Evolutionary conservation across 83 land plant species (phyloP), one percentile per base, ranked within the genome.

Genomic region (Picea abies): DNA sequence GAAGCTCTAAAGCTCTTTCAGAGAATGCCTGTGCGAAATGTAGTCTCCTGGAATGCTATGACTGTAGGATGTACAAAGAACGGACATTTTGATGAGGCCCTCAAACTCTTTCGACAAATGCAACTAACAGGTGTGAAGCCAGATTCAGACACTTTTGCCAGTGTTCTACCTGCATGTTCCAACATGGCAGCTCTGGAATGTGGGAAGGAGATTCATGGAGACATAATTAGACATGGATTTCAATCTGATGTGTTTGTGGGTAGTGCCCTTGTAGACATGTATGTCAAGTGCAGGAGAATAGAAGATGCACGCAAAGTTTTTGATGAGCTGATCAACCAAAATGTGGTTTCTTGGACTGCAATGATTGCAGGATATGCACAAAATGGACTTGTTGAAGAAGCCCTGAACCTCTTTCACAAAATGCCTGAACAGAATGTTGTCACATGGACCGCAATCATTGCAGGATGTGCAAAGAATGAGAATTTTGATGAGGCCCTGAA

Each of bases 181-280:
- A 56, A 56, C 58, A 11, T 56, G 58, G 58, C 58, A 56, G 58
- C 58, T 2, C 58, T 56, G 58, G 2, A 56, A 56, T 56, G 58
- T 3, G 92, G 92, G 11, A 47, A 81, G 56, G 93, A 90, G 66
- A 62, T 93, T 63, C 93, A 90, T 52, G 78, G 87, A 0, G 35
- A 88, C 26, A 76, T 86, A 64, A 82, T 87, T 49, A 90, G 91
- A 82, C 82, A 85, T 37, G 81, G 84, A n/a, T 80, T 93, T 47
- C 35, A 12, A 68, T 25, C 78, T 25, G 89, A 87, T 41, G 87
- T 85, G 7, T 66, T 83, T 0, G n/a, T 86, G 25, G 76, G 85
- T 4, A 87, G 82, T 83, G 73, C 95, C 25, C 88, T 93, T 4
- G 86, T 93, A 52, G 87, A 90, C 37, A 93, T 93, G 95, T 93